phyloP scores from a whole-genome alignment of 768 basidiomycete genomes.

The Rhizopogon vulgaris region DNA sequence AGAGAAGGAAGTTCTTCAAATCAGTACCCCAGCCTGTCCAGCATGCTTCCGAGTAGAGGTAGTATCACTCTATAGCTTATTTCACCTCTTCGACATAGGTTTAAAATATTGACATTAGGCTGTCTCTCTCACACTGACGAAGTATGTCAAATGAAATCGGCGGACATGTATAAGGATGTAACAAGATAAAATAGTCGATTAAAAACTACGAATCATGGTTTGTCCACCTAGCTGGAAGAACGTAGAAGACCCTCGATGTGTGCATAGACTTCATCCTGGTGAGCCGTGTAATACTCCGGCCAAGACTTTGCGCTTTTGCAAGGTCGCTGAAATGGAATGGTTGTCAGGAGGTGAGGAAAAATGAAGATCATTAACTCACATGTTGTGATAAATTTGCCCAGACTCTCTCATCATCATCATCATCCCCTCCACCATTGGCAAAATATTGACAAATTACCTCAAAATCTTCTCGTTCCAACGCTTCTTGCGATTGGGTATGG shows the following conservation, averaged over 20 bases:
- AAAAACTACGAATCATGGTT: neutral
- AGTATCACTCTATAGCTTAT: slow-evolving; percentile 7
- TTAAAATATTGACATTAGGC: neutral
- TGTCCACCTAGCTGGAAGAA: neutral
- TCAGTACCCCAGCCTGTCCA: slow-evolving; percentile 38
- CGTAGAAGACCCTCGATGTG: slow-evolving; percentile 30
- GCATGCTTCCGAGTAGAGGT: slow-evolving; percentile 16
- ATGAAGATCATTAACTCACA: slow-evolving; percentile 28
- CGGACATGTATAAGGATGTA: neutral
- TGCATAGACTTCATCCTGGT: slow-evolving; percentile 35
- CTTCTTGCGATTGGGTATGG: neutral
- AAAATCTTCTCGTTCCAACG: slow-evolving; percentile 36
- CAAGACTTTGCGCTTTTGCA: slow-evolving; percentile 40
- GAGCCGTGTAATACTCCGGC: slow-evolving; percentile 45
- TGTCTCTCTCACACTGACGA: neutral
- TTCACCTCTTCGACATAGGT: slow-evolving; percentile 1
- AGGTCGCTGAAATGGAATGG: slow-evolving; percentile 23
- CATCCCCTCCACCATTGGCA: slow-evolving; percentile 42
- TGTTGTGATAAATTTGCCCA: slow-evolving; percentile 44
- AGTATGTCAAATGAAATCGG: neutral
- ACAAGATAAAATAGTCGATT: neutral
- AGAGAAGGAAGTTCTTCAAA: slow-evolving; percentile 81
- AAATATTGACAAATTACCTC: slow-evolving; percentile 50
- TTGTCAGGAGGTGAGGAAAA: slow-evolving; percentile 1
- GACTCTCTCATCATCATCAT: slow-evolving; percentile 39